Conservation (phyloP, 1,139 yeast genomes). For the Pneumocystis sp. region DNA sequence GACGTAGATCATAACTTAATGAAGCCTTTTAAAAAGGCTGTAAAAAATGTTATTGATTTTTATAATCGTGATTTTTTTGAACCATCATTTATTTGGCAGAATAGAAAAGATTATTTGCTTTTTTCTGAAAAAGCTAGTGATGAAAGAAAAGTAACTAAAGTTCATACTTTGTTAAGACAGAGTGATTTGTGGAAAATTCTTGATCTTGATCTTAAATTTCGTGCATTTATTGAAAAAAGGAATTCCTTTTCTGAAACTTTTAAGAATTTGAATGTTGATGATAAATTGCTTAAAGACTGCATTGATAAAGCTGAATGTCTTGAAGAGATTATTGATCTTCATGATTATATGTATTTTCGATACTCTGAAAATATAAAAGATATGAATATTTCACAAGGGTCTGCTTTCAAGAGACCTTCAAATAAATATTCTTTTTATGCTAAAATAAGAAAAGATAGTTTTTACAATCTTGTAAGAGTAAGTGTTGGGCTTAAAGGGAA, state of each 20-base stretch:
- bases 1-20: slow-evolving; percentile 30
- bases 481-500: background rate
- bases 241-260: slow-evolving; percentile 46
- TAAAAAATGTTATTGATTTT: slow-evolving; percentile 63
- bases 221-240: slow-evolving; percentile 67
- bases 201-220: slow-evolving; percentile 74
- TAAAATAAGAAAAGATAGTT: slow-evolving; percentile 50
- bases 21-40: slow-evolving; percentile 53
- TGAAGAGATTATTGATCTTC: slow-evolving; percentile 75
- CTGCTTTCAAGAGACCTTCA: slow-evolving; percentile 38
- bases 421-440: slow-evolving; percentile 62
- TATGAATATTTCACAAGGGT: slow-evolving; percentile 14
- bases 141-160: slow-evolving; percentile 19
- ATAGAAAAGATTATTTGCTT: slow-evolving; percentile 75
- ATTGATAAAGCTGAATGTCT: slow-evolving; percentile 45
- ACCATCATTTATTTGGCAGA: slow-evolving; percentile 94
- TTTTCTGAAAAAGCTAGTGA: slow-evolving; percentile 39
- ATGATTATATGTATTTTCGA: slow-evolving; percentile 68
- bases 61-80: slow-evolving; percentile 67
- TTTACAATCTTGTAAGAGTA: slow-evolving; percentile 45
- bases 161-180: slow-evolving; percentile 33
- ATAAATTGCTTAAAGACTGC: slow-evolving; percentile 43
- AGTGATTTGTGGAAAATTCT: slow-evolving; percentile 90
- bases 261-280: slow-evolving; percentile 40
- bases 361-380: slow-evolving; percentile 50